Evolutionary conservation across 441 rosid species (phyloP), one percentile per base, ranked within the genome.

Genomic region (Jatropha podagrica): DNA sequence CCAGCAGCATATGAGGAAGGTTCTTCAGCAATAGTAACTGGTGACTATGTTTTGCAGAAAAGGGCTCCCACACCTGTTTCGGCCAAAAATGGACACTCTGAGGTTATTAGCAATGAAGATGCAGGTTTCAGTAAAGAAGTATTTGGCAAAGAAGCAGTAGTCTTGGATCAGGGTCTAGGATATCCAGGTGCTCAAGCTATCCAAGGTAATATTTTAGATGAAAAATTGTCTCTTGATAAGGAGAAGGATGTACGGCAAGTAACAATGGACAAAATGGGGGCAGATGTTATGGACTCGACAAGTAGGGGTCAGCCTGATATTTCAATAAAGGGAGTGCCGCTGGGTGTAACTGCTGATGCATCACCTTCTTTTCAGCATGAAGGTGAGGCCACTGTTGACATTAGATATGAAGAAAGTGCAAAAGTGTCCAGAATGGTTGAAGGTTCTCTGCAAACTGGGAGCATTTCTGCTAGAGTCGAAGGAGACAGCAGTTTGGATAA

Each of bases 41-140:
- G 86, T 63, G 92, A 89, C 74, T 90, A 80, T 83, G 88, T 90
- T 48, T 80, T 90, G 86, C 96, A 89, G 86, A 91, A 87, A 85
- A 90, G 95, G 81, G 81, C 59, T 51, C 66, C 87, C n/a, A 68
- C 68, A 27, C 72, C 84, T 58, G 71, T 74, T 77, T 72, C 83
- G 13, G 65, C 62, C 37, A 86, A 82, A 77, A 66, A 74, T 63
- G 88, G 85, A 78, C 84, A 84, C 74, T 3, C 81, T 67, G 86
- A 78, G 46, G 26, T 72, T 68, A 73, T 79, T 66, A 73, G 78
- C 80, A 71, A 64, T 77, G 87, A 83, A 72, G 66, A 66, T 75
- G 76, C 82, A 74, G 81, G 81, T 83, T 75, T 77, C 37, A 75
- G 81, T 76, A 81, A 82, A 74, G 85, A 80, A 74, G 64, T 40